These are phyloP conservation scores for Agastache rugosa DNA, from an alignment of 257 asterid genomes.

Conservation along the genomic window DNA sequence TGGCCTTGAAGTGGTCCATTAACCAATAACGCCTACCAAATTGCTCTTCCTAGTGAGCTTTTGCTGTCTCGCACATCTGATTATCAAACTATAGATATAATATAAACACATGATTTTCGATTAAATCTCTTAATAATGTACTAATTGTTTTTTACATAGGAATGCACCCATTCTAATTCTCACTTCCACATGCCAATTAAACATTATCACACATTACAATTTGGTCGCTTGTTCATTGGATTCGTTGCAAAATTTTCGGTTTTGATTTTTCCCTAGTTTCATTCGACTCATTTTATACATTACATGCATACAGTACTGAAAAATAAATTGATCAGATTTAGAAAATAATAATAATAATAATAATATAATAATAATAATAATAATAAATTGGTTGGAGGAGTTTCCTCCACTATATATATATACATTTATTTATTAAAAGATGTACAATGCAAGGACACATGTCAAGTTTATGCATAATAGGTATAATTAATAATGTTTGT, in stretches of 20 bases:
- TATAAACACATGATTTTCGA: not conserved
- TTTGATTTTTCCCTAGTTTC: no score
- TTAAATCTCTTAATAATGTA: not conserved
- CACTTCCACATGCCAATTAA: not conserved
- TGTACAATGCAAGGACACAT: not conserved
- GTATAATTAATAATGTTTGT: not conserved
- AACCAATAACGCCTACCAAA: slow-evolving; percentile 29
- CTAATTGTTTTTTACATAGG: no score
- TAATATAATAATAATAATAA: no score
- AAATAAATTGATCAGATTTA: no score
- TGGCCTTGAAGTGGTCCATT: slow-evolving; percentile 44
- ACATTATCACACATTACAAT: not conserved
- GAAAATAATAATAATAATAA: no score
- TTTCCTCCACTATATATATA: no score
- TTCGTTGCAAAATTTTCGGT: no score
- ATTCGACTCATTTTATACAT: no score
- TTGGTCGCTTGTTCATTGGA: no score
- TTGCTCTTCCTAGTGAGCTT: slow-evolving; percentile 37
- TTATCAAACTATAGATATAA: slow-evolving; percentile 18
- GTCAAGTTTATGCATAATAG: not conserved
- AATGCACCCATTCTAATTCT: not conserved
- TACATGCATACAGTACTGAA: no score
- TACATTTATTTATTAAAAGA: no score
- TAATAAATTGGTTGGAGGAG: no score
- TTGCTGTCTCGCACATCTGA: slow-evolving; percentile 48